These are phyloP conservation scores for Yamadazyma jaroonii DNA, from an alignment of 1,139 yeast genomes.

Conservation along the genomic window DNA sequence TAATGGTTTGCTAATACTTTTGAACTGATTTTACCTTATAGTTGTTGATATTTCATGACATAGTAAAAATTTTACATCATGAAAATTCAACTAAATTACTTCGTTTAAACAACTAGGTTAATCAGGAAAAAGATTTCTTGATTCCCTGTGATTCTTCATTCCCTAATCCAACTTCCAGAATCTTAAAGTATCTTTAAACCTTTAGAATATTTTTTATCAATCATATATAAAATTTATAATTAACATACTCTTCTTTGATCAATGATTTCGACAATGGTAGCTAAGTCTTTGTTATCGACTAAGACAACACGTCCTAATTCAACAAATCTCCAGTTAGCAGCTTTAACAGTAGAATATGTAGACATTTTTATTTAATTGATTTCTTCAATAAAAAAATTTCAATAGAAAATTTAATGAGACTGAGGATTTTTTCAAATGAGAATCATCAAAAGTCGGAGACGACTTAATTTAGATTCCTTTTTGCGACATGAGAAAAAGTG, in stretches of 20 bases:
- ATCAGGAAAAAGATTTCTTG: too few relatives aligned
- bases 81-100: neutral
- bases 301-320: conserved; percentile 99
- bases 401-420: conserved; percentile 6
- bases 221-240: too few relatives aligned
- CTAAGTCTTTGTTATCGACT: conserved; percentile 78
- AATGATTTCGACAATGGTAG: conserved; percentile 95
- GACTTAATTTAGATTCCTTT: neutral
- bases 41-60: neutral
- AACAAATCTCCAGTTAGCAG: conserved; percentile 98
- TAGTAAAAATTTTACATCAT: neutral
- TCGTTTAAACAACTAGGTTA: too few relatives aligned
- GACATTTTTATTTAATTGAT: conserved; percentile 25
- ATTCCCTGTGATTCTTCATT: too few relatives aligned
- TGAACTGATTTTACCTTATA: too few relatives aligned
- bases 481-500: neutral
- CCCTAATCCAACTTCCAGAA: too few relatives aligned
- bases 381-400: conserved; percentile 14
- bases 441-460: conserved; percentile 4
- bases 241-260: conserved; percentile 96
- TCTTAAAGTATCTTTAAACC: too few relatives aligned
- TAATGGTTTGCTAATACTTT: too few relatives aligned
- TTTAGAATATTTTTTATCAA: too few relatives aligned
- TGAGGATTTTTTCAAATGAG: conserved; percentile 3
- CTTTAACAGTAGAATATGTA: conserved; percentile 70